Percentiles rank a stretch among this genome's conserved stretches.
phyloP scores from a whole-genome alignment of 176 grass and related monocot species.

The Tuctoria greenei region DNA sequence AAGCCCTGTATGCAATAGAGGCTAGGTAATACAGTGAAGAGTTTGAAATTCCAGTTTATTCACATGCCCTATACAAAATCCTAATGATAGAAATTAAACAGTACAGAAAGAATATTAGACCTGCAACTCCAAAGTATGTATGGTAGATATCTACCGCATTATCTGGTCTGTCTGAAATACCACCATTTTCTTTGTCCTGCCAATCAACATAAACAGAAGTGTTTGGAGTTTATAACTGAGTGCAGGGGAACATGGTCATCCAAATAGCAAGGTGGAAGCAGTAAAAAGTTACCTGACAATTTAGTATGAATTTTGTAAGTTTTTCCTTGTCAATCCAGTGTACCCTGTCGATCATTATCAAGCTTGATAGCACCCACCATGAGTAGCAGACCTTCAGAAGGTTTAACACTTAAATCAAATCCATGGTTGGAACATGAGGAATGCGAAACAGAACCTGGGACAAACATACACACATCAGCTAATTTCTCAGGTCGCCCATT shows the following conservation, averaged over 20 bases:
- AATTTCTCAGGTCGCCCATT: conserved; percentile 88
- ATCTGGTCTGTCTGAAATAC: conserved; percentile 96
- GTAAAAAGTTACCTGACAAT: conserved; percentile 67
- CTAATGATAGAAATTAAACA: background rate
- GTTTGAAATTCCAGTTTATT: background rate
- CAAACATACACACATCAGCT: conserved; percentile 59
- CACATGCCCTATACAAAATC: background rate
- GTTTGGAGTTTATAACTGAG: background rate
- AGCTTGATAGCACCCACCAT: conserved; percentile 87
- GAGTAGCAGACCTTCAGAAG: conserved; percentile 81
- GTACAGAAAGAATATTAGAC: conserved; percentile 35
- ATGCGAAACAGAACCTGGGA: background rate
- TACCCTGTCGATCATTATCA: conserved; percentile 91
- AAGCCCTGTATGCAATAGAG: conserved; percentile 57
- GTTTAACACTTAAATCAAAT: conserved; percentile 29
- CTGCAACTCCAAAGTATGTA: conserved; percentile 93
- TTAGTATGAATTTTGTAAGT: conserved; percentile 83
- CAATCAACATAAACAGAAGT: background rate
- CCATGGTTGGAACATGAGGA: background rate
- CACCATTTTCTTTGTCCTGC: conserved; percentile 86
- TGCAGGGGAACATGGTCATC: background rate
- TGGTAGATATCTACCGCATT: conserved; percentile 88
- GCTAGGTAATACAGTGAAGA: conserved; percentile 5
- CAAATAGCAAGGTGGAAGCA: background rate
- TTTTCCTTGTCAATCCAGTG: conserved; percentile 93